Base-by-base conservation (phyloP, 495 filamentous ascomycete species). In the Emericellopsis terricola region DNA sequence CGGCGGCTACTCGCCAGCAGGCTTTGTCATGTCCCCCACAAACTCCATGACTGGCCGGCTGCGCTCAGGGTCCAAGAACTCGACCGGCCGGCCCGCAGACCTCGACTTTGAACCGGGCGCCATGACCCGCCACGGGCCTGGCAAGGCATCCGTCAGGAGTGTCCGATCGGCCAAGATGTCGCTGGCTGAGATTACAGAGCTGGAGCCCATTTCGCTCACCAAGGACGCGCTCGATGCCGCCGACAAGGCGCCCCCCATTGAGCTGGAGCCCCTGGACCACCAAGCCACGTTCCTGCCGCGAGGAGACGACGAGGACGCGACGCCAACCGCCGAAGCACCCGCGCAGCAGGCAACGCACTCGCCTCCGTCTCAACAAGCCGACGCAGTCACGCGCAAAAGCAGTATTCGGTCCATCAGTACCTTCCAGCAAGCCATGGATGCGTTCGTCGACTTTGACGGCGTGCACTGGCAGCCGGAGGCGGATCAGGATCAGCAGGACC, bases 391-490 rank as follows among this genome's bases (percentile, higher is more conserved):
- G 2, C 3, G 28, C 19, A 28, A 28, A 8, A 32, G 19, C 21
- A 38, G 29, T 14, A 15, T 74, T 14, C 74, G 66, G 2, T 85
- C 82, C 6, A 62, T 51, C 14, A 74, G 75, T 41, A 85, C 78
- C 15, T 75, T 63, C 40, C 73, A 76, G 14, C 71, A 86, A 48
- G 73, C 73, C 1, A 59, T 65, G 46, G 56, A 58, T 21, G 64
- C 89, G 15, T 97, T 96, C 60, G 69, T 66, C 8, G 83, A 93
- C 50, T 97, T 97, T 46, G 89, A 96, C 58, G 89, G 89, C 34
- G 84, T 84, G 9, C 87, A 97, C 54, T 86, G 72, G 48, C 59
- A 71, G 18, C 67, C 62, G 7, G 51, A 54, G 11, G 38, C 34
- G n/a, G 59, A 65, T 6, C 19, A 35, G 17, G 33, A 35, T 13